phyloP scores from a whole-genome alignment of 2,329 filamentous ascomycete genomes.

The Cladosporium sphaerospermum region DNA sequence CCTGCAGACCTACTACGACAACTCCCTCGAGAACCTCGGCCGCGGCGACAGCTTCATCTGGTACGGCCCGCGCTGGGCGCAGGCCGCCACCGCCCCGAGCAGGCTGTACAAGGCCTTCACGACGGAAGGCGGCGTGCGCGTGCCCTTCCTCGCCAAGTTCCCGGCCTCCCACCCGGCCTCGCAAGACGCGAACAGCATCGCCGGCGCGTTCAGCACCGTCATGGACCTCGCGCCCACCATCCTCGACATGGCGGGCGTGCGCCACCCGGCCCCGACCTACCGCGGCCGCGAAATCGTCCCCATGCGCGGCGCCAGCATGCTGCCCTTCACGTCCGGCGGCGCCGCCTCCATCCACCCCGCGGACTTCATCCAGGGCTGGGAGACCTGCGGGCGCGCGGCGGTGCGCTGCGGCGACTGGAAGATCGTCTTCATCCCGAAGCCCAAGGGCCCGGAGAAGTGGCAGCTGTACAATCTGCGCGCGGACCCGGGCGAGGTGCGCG shows the following conservation, averaged over 20 bases:
- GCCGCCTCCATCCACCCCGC: constrained; percentile 41
- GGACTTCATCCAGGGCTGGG: constrained; percentile 52
- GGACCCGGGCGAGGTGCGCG: constrained; percentile 46
- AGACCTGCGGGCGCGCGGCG: constrained; percentile 49
- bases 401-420: constrained; percentile 53
- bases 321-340: constrained; percentile 34
- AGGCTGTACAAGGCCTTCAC: constrained; percentile 43
- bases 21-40: constrained; percentile 53
- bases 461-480: constrained; percentile 50
- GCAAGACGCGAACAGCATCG: constrained; percentile 34
- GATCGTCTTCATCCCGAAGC: constrained; percentile 49
- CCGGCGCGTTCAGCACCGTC: constrained; percentile 45
- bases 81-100: constrained; percentile 47
- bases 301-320: constrained; percentile 47
- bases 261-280: constrained; percentile 50
- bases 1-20: constrained; percentile 53
- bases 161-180: constrained; percentile 20
- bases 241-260: constrained; percentile 43
- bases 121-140: constrained; percentile 46
- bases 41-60: constrained; percentile 53
- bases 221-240: constrained; percentile 40
- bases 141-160: constrained; percentile 45
- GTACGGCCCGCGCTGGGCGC: constrained; percentile 55
- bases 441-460: constrained; percentile 50
- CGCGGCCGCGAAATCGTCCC: constrained; percentile 45